These are phyloP conservation scores for Sclerotinia glacialis DNA, from an alignment of 2,329 filamentous ascomycete genomes.

Conservation along the genomic window DNA sequence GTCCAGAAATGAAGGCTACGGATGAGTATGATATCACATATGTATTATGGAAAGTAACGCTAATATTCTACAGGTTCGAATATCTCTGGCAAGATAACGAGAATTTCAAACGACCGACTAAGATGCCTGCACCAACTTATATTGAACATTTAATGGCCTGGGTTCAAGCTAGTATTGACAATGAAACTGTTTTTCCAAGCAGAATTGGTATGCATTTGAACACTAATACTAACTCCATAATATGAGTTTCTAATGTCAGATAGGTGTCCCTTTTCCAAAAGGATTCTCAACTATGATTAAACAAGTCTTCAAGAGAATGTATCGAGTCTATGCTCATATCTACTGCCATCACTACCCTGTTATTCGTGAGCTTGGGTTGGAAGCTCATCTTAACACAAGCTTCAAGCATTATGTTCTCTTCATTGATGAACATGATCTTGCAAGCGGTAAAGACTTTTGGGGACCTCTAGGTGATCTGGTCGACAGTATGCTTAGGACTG, in stretches of 20 bases:
- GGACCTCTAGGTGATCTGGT: conserved; percentile 92
- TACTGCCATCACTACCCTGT: conserved; percentile 99
- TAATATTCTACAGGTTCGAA: conserved; percentile 67
- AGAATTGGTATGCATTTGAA: conserved; percentile 63
- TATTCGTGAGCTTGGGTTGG: conserved; percentile 87
- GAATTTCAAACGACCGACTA: conserved; percentile 91
- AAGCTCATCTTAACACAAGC: conserved; percentile 96
- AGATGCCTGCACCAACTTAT: conserved; percentile 96
- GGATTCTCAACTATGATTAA: conserved; percentile 83
- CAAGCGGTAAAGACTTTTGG: conserved; percentile 95
- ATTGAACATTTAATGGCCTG: conserved; percentile 97
- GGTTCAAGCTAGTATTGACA: conserved; percentile 94
- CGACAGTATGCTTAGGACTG: conserved; percentile 95
- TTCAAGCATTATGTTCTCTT: conserved; percentile 99
- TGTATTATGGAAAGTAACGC: conserved; percentile 11
- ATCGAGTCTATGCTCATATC: conserved; percentile 97
- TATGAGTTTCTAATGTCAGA: conserved; percentile 24
- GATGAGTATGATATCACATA: conserved; percentile 69
- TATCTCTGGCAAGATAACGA: conserved; percentile 98
- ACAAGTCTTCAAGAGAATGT: conserved; percentile 98
- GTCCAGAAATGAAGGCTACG: conserved; percentile 99
- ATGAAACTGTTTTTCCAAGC: conserved; percentile 91
- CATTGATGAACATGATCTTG: conserved; percentile 91
- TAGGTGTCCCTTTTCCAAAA: conserved; percentile 90
- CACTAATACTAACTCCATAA: conserved; percentile 47